These are phyloP conservation scores for Mariannaea elegans DNA, from an alignment of 2,329 filamentous ascomycete genomes.

Conservation along the genomic window DNA sequence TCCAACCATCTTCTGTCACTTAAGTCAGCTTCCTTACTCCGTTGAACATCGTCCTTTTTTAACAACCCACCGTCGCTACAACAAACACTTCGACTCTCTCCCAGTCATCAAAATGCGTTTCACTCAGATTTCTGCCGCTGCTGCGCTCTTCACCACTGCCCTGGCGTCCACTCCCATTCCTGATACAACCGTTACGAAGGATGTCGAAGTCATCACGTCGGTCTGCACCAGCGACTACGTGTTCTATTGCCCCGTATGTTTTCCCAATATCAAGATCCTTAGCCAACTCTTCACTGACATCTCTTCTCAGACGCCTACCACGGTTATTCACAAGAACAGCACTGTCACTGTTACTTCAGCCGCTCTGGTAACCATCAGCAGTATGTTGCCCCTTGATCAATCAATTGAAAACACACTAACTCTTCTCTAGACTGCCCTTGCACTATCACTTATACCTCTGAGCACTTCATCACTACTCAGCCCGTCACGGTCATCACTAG, in stretches of 20 bases:
- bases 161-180: not conserved
- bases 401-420: conserved; percentile 31
- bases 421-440: conserved; percentile 54
- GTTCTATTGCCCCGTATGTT: conserved; percentile 55
- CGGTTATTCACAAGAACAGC: conserved; percentile 50
- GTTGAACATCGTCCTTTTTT: not conserved
- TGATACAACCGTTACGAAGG: not conserved
- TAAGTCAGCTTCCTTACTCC: no score
- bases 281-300: not conserved
- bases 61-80: not conserved
- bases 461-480: not conserved
- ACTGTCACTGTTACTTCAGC: conserved; percentile 55
- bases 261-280: no score
- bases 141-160: conserved; percentile 14
- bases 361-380: conserved; percentile 56
- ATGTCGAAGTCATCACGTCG: conserved; percentile 47
- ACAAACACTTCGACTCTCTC: not conserved
- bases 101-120: conserved; percentile 8
- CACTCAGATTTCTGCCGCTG: not conserved
- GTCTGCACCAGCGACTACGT: conserved; percentile 50
- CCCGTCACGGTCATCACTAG: conserved; percentile 11
- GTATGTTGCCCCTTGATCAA: conserved; percentile 40
- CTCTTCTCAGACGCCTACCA: conserved; percentile 38
- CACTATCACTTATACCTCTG: conserved; percentile 47
- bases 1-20: not conserved